These are phyloP conservation scores for Juglanconis juglandina DNA, from an alignment of 2,329 filamentous ascomycete species.

Conservation along the genomic window DNA sequence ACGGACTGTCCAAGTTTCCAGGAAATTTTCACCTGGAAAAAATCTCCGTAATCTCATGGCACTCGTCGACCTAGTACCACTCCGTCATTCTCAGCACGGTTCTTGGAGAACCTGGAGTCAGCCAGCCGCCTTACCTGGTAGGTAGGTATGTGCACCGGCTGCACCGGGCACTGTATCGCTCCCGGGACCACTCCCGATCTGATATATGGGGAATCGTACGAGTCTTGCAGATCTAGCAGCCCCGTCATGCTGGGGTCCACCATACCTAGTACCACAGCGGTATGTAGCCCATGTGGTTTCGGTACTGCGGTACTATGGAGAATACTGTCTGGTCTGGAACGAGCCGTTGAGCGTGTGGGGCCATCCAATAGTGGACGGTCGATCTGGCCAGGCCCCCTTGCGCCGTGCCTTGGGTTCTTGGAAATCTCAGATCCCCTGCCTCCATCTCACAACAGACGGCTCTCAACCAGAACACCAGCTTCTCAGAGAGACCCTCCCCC, in stretches of 20 bases:
- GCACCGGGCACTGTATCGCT: background rate
- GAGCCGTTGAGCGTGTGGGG: too few relatives aligned
- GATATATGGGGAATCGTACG: slow-evolving; percentile 8
- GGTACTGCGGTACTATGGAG: too few relatives aligned
- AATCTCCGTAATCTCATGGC: too few relatives aligned
- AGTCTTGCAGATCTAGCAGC: slow-evolving; percentile 10
- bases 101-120: background rate
- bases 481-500: background rate
- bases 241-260: background rate
- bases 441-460: background rate
- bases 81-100: background rate
- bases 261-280: background rate
- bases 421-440: background rate
- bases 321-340: background rate
- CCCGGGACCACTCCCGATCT: slow-evolving; percentile 3
- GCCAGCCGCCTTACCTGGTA: too few relatives aligned
- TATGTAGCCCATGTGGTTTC: background rate
- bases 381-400: background rate
- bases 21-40: too few relatives aligned
- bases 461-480: background rate
- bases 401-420: background rate
- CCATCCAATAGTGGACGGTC: background rate
- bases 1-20: too few relatives aligned
- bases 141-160: background rate
- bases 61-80: too few relatives aligned